These are phyloP conservation scores for Cercophora samala DNA, from an alignment of 495 filamentous ascomycete genomes.

Conservation along the genomic window DNA sequence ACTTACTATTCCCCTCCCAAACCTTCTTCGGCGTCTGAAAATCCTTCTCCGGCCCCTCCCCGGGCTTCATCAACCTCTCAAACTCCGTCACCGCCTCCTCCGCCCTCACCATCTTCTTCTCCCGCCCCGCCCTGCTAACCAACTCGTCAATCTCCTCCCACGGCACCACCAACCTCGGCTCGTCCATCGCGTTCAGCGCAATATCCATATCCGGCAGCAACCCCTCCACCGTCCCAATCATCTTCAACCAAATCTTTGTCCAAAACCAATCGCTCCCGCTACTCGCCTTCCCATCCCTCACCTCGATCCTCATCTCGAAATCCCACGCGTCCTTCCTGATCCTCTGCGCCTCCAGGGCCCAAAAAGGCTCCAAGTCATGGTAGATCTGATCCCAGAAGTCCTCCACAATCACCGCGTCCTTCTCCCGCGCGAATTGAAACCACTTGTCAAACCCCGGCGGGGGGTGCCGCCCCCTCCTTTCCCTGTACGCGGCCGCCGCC, in stretches of 20 bases:
- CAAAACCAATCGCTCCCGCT: conserved; percentile 58
- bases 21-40: conserved; percentile 29
- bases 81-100: conserved; percentile 36
- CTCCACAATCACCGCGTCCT: conserved; percentile 60
- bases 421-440: conserved; percentile 62
- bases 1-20: conserved; percentile 47
- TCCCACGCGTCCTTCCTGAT: conserved; percentile 54
- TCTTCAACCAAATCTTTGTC: conserved; percentile 56
- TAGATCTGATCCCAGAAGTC: conserved; percentile 71
- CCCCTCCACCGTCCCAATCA: conserved; percentile 56
- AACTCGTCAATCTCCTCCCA: conserved; percentile 62
- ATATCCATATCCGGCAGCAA: conserved; percentile 70
- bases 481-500: conserved; percentile 59
- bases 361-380: conserved; percentile 68
- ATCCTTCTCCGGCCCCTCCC: conserved; percentile 29
- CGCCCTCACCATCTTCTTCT: conserved; percentile 39
- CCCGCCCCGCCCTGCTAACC: conserved; percentile 52
- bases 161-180: conserved; percentile 62
- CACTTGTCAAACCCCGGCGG: conserved; percentile 70
- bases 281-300: conserved; percentile 56
- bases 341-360: conserved; percentile 55
- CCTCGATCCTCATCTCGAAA: conserved; percentile 57
- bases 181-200: conserved; percentile 65
- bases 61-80: conserved; percentile 30
- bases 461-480: conserved; percentile 63